These are phyloP conservation scores for Paxillus ammoniavirescens DNA, from an alignment of 768 basidiomycete genomes.

Conservation along the genomic window DNA sequence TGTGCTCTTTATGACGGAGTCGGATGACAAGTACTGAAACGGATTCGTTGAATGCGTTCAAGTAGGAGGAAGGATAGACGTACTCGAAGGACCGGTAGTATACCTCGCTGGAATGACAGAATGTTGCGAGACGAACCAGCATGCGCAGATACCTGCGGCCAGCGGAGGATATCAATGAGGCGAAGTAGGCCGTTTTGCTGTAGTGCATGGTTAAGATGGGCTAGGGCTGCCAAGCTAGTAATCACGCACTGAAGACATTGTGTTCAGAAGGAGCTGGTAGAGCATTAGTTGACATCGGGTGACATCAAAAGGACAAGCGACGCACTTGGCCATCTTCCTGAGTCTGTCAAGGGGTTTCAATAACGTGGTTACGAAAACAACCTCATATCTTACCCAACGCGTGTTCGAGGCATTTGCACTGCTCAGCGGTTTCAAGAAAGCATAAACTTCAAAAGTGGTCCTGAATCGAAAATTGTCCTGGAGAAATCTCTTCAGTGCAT, in stretches of 20 bases:
- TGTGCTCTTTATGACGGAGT: slow-evolving; percentile 57
- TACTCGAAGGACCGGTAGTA: slow-evolving; percentile 54
- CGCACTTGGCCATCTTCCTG: slow-evolving; percentile 52
- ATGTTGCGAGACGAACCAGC: slow-evolving; percentile 33
- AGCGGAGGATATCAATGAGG: slow-evolving; percentile 48
- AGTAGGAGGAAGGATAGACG: not conserved
- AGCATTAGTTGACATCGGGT: slow-evolving; percentile 3
- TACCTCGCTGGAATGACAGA: slow-evolving; percentile 61
- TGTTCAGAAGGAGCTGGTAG: slow-evolving; percentile 38
- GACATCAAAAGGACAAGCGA: not conserved
- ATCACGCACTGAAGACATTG: slow-evolving; percentile 36
- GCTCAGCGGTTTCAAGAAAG: slow-evolving; percentile 37
- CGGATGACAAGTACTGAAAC: slow-evolving; percentile 55
- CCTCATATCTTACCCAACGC: slow-evolving; percentile 39
- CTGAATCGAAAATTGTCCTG: slow-evolving; percentile 43
- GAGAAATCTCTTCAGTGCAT: slow-evolving; percentile 42
- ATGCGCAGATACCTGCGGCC: slow-evolving; percentile 38
- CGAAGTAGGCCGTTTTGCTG: slow-evolving; percentile 52
- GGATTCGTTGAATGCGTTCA: not conserved
- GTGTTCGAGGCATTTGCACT: slow-evolving; percentile 39
- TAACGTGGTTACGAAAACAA: not conserved
- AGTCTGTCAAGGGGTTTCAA: slow-evolving; percentile 29
- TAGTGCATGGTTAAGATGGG: not conserved
- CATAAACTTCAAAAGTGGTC: slow-evolving; percentile 41
- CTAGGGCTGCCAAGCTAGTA: not conserved